Percentiles rank a stretch among this genome's conserved stretches.
phyloP scores from a whole-genome alignment of 148 eudicot genomes.

The Cornus kousa region DNA sequence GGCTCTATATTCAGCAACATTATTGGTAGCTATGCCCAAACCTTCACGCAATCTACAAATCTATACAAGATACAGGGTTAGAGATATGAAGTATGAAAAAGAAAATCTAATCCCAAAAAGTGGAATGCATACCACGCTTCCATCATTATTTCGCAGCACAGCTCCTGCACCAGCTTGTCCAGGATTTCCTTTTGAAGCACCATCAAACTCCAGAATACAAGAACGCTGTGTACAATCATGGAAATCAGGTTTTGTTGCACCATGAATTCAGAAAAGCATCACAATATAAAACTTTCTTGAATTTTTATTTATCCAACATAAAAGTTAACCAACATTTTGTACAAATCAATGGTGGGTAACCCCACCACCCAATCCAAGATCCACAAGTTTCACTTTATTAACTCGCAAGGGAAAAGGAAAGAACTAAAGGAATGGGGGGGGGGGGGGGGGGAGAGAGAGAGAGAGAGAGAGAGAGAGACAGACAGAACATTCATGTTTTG shows the following conservation, averaged over 20 bases:
- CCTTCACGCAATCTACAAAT: conserved; percentile 90
- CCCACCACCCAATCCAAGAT: not conserved
- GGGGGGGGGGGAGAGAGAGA: too few relatives aligned
- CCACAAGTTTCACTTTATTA: not conserved
- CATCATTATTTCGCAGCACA: conserved; percentile 63
- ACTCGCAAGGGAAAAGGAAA: not conserved
- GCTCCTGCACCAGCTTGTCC: conserved; percentile 97
- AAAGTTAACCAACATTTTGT: not conserved
- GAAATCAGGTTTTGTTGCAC: conserved; percentile 3
- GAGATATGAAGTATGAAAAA: conserved; percentile 5
- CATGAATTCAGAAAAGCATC: conserved; percentile 1
- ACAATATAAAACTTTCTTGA: not conserved
- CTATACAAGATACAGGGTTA: conserved; percentile 31
- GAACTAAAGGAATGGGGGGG: not conserved
- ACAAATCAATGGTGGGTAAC: not conserved
- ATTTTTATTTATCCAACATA: not conserved
- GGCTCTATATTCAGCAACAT: conserved; percentile 88
- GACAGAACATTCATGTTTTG: not conserved
- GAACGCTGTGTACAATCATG: conserved; percentile 40
- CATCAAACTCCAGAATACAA: conserved; percentile 90
- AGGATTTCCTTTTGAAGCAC: conserved; percentile 97
- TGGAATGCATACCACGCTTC: conserved; percentile 50
- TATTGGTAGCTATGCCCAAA: conserved; percentile 73
- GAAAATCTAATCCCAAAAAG: conserved; percentile 5
- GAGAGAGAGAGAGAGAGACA: too few relatives aligned